These are phyloP conservation scores for Colletotrichum coccodes DNA, from an alignment of 2,329 filamentous ascomycete genomes.

Conservation along the genomic window DNA sequence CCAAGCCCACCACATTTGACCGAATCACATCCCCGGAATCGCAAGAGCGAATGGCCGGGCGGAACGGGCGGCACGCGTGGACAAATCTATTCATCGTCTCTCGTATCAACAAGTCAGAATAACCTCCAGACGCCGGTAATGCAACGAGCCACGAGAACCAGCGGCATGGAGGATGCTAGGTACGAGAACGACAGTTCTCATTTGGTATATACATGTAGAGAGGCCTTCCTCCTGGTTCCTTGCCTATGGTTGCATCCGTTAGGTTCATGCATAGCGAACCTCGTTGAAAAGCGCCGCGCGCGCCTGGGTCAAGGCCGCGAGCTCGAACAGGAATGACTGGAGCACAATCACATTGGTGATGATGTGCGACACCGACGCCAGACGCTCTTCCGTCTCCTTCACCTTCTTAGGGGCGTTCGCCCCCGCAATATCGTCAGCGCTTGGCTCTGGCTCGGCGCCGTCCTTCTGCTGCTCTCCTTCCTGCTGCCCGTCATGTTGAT, in stretches of 20 bases:
- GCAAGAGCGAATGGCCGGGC: not conserved
- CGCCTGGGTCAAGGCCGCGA: conserved; percentile 79
- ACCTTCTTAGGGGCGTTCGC: conserved; percentile 39
- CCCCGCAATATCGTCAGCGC: conserved; percentile 34
- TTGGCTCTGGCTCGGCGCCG: conserved; percentile 31
- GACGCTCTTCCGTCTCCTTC: conserved; percentile 43
- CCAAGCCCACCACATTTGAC: not conserved
- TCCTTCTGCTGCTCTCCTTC: conserved; percentile 33
- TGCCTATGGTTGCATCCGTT: not conserved
- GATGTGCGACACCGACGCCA: conserved; percentile 79
- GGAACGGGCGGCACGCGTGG: not conserved
- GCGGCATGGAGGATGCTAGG: conserved; percentile 2
- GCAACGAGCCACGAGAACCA: not conserved
- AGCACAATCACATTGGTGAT: conserved; percentile 83
- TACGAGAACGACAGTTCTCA: conserved; percentile 3
- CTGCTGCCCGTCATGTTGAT: conserved; percentile 39
- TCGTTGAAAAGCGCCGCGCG: conserved; percentile 81
- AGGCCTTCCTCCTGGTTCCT: not conserved
- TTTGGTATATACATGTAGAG: not conserved
- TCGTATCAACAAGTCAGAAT: not conserved
- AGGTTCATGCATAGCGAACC: conserved; percentile 66
- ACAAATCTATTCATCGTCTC: not conserved
- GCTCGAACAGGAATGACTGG: conserved; percentile 82
- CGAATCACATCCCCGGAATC: not conserved
- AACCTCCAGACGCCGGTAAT: not conserved